Evolutionary conservation across 164 flowering plant species (phyloP).

Genomic region (Annona squamosa): DNA sequence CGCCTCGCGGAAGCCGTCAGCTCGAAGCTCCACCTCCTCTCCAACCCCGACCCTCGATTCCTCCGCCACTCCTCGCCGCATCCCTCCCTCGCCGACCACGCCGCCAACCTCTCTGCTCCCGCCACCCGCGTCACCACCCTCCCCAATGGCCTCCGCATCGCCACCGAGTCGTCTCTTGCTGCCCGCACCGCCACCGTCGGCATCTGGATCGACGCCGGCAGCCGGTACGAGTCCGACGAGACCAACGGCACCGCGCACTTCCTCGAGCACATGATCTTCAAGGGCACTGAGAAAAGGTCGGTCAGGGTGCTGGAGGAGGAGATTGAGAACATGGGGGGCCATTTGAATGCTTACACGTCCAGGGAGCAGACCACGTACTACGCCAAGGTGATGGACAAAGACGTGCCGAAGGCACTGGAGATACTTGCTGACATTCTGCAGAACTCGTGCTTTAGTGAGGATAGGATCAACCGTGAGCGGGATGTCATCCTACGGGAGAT

Average conservation of each 20-base stretch:
- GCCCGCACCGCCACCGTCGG: constrained; percentile 43
- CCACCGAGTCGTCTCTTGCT: constrained; percentile 42
- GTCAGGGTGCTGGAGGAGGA: constrained; percentile 38
- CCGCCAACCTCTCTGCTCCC: constrained; percentile 34
- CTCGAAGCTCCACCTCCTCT: constrained; percentile 28
- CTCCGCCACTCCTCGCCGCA: constrained; percentile 34
- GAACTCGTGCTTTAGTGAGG: constrained; percentile 34
- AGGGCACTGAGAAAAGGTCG: constrained; percentile 41
- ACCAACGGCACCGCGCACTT: constrained; percentile 54
- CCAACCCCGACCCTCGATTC: constrained; percentile 36
- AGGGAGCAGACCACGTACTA: constrained; percentile 52
- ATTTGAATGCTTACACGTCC: constrained; percentile 44
- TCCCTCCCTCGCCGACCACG: constrained; percentile 30
- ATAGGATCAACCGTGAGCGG: constrained; percentile 31
- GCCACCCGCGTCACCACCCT: constrained; percentile 40
- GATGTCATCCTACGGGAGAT: constrained; percentile 42
- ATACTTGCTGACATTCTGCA: constrained; percentile 42
- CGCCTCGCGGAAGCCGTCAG: constrained; percentile 28
- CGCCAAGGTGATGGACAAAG: constrained; percentile 33
- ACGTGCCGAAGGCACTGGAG: constrained; percentile 31
- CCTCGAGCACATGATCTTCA: constrained; percentile 48
- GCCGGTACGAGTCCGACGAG: constrained; percentile 43
- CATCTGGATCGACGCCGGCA: constrained; percentile 56
- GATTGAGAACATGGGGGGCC: constrained; percentile 56
- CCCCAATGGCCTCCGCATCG: constrained; percentile 43